These are phyloP conservation scores for Pholiota adiposa DNA, from an alignment of 1,284 basidiomycete genomes.

Conservation along the genomic window DNA sequence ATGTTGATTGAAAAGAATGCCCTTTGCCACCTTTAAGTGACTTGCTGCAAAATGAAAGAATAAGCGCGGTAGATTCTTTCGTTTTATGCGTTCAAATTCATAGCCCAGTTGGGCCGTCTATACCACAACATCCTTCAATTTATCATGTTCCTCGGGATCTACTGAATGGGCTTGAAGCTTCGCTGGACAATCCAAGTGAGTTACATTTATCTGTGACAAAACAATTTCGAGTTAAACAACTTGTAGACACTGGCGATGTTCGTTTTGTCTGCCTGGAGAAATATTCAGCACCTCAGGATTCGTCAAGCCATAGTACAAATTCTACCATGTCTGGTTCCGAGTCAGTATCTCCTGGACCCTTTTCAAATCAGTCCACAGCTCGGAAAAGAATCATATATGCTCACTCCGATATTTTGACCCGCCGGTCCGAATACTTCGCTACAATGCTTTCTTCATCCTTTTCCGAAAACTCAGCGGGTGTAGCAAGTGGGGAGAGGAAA, in stretches of 20 bases:
- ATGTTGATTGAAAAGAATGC: slow-evolving; percentile 49
- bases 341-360: slow-evolving; percentile 41
- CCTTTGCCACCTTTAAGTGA: slow-evolving; percentile 65
- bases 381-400: slow-evolving; percentile 79
- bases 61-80: slow-evolving; percentile 65
- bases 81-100: slow-evolving; percentile 75
- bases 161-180: slow-evolving; percentile 63
- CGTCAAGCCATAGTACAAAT: slow-evolving; percentile 30
- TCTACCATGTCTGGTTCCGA: slow-evolving; percentile 40
- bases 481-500: slow-evolving; percentile 54
- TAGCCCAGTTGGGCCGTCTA: slow-evolving; percentile 65
- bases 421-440: slow-evolving; percentile 80
- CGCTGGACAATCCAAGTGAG: slow-evolving; percentile 68
- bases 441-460: slow-evolving; percentile 80
- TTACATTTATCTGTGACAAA: slow-evolving; percentile 7
- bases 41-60: slow-evolving; percentile 61
- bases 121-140: slow-evolving; percentile 67
- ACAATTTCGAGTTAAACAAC: neutral
- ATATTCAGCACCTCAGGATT: slow-evolving; percentile 36
- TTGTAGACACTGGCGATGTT: slow-evolving; percentile 51
- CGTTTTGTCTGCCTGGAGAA: slow-evolving; percentile 76
- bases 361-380: slow-evolving; percentile 49
- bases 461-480: slow-evolving; percentile 51
- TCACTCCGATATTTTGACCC: slow-evolving; percentile 76
- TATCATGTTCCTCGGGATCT: slow-evolving; percentile 67